Conservation (phyloP, 202 grass and related monocot genomes). For the Carex sylvatica region DNA sequence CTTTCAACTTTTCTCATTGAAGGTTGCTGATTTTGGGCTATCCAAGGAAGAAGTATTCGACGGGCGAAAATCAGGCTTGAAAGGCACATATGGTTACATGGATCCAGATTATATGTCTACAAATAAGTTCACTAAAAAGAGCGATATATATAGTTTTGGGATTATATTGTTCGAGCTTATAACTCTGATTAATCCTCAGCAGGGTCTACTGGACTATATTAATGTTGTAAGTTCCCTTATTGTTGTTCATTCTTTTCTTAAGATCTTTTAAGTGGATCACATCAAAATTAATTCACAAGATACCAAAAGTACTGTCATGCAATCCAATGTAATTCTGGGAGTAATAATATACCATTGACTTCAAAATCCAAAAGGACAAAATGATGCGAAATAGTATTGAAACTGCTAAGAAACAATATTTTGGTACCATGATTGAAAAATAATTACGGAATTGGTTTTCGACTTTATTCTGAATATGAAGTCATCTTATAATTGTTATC, state of each 20-base stretch:
- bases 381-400: neutral
- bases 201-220: conserved; percentile 94
- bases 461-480: neutral
- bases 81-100: conserved; percentile 99
- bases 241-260: neutral
- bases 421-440: neutral
- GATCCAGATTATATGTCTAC: conserved; percentile 98
- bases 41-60: conserved; percentile 96
- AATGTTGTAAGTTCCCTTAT: conserved; percentile 69
- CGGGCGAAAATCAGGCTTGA: conserved; percentile 78
- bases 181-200: conserved; percentile 92
- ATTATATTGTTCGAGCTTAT: conserved; percentile 95
- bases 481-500: neutral
- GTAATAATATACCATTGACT: neutral
- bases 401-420: neutral
- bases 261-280: neutral
- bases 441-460: neutral
- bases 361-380: neutral
- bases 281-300: neutral
- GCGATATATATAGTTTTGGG: conserved; percentile 88
- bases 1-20: conserved; percentile 2
- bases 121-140: conserved; percentile 96
- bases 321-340: neutral
- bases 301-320: neutral
- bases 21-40: conserved; percentile 98